These are phyloP conservation scores for Fusarium paranaense DNA, from an alignment of 2,329 filamentous ascomycete species.

Conservation along the genomic window DNA sequence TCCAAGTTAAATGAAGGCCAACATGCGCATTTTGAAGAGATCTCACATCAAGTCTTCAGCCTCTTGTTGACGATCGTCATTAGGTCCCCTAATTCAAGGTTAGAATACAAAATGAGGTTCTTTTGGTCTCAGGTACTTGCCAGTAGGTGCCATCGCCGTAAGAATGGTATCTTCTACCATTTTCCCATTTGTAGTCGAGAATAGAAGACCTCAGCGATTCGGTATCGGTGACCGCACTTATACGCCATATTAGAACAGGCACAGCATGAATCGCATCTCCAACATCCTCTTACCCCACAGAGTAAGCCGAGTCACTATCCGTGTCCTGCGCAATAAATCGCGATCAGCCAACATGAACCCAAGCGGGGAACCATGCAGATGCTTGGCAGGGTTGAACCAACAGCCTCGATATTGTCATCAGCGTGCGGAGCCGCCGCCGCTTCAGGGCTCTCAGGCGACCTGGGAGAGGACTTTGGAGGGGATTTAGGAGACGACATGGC, in stretches of 20 bases:
- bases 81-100: constrained; percentile 9
- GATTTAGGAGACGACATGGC: constrained; percentile 5
- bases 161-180: constrained; percentile 21
- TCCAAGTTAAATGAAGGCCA: fast-evolving
- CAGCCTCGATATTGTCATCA: not conserved
- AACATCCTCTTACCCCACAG: constrained; percentile 8
- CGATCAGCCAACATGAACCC: not conserved
- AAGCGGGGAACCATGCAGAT: not conserved
- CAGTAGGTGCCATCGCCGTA: constrained; percentile 29
- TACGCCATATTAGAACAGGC: not conserved
- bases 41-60: constrained; percentile 30
- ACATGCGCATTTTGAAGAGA: fast-evolving
- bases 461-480: not conserved
- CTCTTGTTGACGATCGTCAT: constrained; percentile 29
- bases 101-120: no score
- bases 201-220: constrained; percentile 24
- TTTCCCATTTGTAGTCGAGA: constrained; percentile 28
- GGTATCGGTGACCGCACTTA: constrained; percentile 18
- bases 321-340: constrained; percentile 8
- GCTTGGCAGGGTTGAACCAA: not conserved
- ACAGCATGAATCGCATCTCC: not conserved
- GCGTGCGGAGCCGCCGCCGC: not conserved
- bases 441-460: not conserved
- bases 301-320: constrained; percentile 25
- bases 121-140: not conserved